Conservation (phyloP, 2,329 filamentous ascomycete genomes). For the Trichoderma brevicompactum region DNA sequence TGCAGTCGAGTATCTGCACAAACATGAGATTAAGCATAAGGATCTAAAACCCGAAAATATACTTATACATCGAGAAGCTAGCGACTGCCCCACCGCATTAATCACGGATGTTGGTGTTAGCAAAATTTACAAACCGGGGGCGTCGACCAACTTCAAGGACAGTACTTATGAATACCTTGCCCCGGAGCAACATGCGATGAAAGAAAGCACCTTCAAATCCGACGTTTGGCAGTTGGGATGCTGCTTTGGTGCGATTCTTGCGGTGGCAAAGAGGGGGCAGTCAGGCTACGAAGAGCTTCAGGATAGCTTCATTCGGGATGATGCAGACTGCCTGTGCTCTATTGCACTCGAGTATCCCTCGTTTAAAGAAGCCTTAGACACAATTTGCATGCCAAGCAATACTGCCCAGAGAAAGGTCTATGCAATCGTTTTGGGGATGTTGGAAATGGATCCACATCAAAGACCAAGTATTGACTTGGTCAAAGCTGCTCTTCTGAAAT, state of each 20-base stretch:
- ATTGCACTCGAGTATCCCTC: not conserved
- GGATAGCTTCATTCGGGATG: not conserved
- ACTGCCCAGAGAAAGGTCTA: not conserved
- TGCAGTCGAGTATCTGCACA: slow-evolving; percentile 9
- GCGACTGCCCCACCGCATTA: not conserved
- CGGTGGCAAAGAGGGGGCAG: not conserved
- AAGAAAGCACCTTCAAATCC: not conserved
- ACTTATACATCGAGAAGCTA: not conserved
- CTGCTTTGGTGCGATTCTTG: slow-evolving; percentile 12
- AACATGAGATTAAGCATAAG: slow-evolving; percentile 15
- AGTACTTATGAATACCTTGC: slow-evolving; percentile 5
- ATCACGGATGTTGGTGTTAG: slow-evolving; percentile 14
- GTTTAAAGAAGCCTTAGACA: not conserved
- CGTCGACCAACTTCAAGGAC: not conserved
- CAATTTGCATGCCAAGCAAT: not conserved
- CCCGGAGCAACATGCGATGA: not conserved
- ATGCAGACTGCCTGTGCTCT: not conserved
- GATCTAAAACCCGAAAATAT: slow-evolving; percentile 21
- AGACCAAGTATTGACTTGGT: not conserved
- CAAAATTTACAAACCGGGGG: slow-evolving; percentile 12
- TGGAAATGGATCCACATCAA: not conserved
- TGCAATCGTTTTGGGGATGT: not conserved
- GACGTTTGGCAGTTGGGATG: slow-evolving; percentile 23
- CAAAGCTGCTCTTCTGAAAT: not conserved
- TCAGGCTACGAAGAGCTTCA: not conserved